Evolutionary conservation across 257 asterid genomes (phyloP), one percentile per base, ranked within the genome.

Genomic region (Gardenia jasminoides): DNA sequence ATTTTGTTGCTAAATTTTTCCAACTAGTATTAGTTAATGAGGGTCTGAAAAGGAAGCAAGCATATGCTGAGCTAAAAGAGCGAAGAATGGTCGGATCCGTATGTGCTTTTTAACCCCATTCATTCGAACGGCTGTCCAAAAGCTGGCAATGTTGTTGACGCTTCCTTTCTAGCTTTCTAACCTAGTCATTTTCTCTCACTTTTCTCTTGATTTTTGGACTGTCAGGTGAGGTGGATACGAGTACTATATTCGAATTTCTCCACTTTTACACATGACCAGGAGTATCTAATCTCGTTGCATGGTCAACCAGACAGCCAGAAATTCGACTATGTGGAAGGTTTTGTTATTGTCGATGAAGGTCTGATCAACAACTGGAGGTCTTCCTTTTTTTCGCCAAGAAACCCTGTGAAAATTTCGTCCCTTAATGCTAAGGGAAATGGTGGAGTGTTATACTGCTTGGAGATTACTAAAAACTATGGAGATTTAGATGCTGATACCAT

Each of bases 361-460:
- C 90, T 91, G 3, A 85, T 90, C 70, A 93, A 93, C 82, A 93
- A 93, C 59, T 93, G 97, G 97, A 82, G 97, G 12, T 93, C 97
- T 67, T 93, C 97, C 0, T 91, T 91, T 33, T 92, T 91, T 66
- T 93, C 96, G 0, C 91, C 97, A 0, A 78, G 84, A 56, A 91
- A 93, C 62, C 95, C 96, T 1, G 89, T 91, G 61, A 93, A 91
- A 81, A 78, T 93, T 67, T 88, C 97, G 10, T 85, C 94, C 17
- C 83, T 88, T 15, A 81, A 84, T 20, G 81, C 92, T 3, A 62
- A 26, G 28, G 78, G 48, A 16, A 80, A 85, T 2, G 90, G 89
- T 3, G 97, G 95, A 9, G 91, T 91, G 41, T 79, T 93, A 16
- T 93, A 93, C 68, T 93, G 95, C 85, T 81, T 91, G 64, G 97